Percentiles rank a stretch among this genome's conserved stretches.
phyloP scores from a whole-genome alignment of 2,329 filamentous ascomycete species.

The Exophiala dermatitidis region DNA sequence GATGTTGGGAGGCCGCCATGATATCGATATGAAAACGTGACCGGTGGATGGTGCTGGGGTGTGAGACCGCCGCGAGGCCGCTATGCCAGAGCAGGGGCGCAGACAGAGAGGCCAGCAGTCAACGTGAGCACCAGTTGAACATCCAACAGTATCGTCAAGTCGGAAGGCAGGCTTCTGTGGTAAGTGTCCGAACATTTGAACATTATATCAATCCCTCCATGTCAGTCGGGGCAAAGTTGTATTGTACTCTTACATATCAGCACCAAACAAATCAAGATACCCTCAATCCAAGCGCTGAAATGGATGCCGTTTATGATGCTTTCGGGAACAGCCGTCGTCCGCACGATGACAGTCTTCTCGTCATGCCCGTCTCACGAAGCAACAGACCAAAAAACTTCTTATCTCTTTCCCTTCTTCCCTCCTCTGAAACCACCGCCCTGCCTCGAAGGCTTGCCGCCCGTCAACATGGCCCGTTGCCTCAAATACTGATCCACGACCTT shows the following conservation, averaged over 20 bases:
- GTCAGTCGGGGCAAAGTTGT: background rate
- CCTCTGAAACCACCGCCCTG: constrained; percentile 7
- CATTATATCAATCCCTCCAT: background rate
- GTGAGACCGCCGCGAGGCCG: too few species aligned
- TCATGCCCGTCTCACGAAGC: background rate
- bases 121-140: background rate
- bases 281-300: background rate
- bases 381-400: constrained; percentile 1
- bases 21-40: too few species aligned
- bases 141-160: background rate
- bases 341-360: too few species aligned
- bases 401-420: constrained; percentile 18
- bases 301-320: background rate
- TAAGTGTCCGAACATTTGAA: background rate
- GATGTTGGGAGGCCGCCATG: too few species aligned
- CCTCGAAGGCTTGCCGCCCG: constrained; percentile 25
- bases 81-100: too few species aligned
- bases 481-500: constrained; percentile 64
- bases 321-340: background rate
- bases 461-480: constrained; percentile 45
- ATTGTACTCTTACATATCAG: background rate
- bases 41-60: too few species aligned
- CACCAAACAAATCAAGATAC: background rate
- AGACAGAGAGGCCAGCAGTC: background rate
- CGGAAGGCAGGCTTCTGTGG: background rate